These are phyloP conservation scores for Russula vinacea DNA, from an alignment of 768 basidiomycete genomes.

Conservation along the genomic window DNA sequence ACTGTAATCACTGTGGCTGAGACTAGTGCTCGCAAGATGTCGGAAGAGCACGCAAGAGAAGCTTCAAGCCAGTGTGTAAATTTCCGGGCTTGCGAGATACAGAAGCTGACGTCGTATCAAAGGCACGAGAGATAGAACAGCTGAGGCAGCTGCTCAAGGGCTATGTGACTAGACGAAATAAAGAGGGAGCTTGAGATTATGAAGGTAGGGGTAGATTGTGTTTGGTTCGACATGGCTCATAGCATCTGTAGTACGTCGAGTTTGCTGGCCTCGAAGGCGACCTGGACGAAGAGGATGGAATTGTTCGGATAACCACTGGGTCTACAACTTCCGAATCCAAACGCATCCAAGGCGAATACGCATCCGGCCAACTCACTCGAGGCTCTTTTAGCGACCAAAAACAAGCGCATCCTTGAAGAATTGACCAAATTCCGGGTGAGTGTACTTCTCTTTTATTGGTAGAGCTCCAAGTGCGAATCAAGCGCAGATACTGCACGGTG, in stretches of 20 bases:
- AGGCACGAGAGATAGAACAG: slow-evolving; percentile 65
- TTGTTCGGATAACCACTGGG: slow-evolving; percentile 42
- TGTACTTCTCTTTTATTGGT: slow-evolving; percentile 9
- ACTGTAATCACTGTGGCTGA: slow-evolving; percentile 47
- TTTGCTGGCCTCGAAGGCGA: slow-evolving; percentile 87
- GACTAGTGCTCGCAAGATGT: slow-evolving; percentile 45
- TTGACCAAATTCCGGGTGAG: slow-evolving; percentile 84
- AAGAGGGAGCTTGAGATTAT: slow-evolving; percentile 98
- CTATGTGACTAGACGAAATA: slow-evolving; percentile 93
- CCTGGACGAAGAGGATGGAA: slow-evolving; percentile 53
- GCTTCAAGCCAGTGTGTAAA: slow-evolving; percentile 54
- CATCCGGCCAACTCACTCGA: slow-evolving; percentile 83
- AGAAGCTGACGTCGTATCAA: slow-evolving; percentile 10
- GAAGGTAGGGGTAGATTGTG: slow-evolving; percentile 59
- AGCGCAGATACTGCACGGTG: slow-evolving; percentile 71
- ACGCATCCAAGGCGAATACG: slow-evolving; percentile 76
- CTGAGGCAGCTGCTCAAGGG: slow-evolving; percentile 67
- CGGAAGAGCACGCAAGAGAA: slow-evolving; percentile 61
- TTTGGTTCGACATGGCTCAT: not conserved
- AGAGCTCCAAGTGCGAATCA: not conserved
- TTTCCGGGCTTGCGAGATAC: not conserved
- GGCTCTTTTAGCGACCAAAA: slow-evolving; percentile 87
- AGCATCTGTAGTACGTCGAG: slow-evolving; percentile 75
- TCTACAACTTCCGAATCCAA: slow-evolving; percentile 80
- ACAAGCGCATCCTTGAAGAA: slow-evolving; percentile 88